These are phyloP conservation scores for Magnusiomyces fungicola DNA, from an alignment of 1,139 yeast genomes.

Conservation along the genomic window DNA sequence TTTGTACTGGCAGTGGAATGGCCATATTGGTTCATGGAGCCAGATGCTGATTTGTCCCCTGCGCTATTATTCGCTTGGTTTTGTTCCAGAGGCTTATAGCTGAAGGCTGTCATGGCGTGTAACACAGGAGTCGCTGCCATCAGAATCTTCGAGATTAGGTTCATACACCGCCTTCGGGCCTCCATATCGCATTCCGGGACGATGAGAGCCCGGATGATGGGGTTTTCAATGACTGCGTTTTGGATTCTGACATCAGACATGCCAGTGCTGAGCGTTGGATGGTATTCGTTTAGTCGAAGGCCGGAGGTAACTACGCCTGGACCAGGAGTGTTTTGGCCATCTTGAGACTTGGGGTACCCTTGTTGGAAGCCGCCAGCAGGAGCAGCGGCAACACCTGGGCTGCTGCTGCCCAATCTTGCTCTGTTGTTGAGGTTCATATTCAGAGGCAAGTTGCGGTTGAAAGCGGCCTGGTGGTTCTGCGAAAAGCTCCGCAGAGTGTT, in stretches of 20 bases:
- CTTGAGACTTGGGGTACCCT: too few relatives aligned
- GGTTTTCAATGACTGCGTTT: constrained; percentile 28
- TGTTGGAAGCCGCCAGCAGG: too few relatives aligned
- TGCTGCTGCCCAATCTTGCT: too few relatives aligned
- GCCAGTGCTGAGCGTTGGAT: constrained; percentile 28
- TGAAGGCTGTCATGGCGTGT: constrained; percentile 20
- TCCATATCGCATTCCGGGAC: constrained; percentile 31
- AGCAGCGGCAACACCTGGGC: too few relatives aligned
- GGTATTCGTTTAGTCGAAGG: constrained; percentile 24
- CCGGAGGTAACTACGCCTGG: background rate
- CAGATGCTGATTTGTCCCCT: constrained; percentile 7
- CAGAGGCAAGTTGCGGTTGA: too few relatives aligned
- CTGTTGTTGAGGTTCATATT: too few relatives aligned
- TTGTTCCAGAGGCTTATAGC: constrained; percentile 4
- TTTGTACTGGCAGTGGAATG: constrained; percentile 3
- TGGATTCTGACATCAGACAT: constrained; percentile 29
- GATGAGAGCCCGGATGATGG: constrained; percentile 26
- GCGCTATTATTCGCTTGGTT: background rate
- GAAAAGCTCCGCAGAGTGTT: too few relatives aligned
- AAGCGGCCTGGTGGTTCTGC: too few relatives aligned
- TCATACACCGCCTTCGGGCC: constrained; percentile 28
- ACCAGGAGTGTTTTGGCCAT: too few relatives aligned
- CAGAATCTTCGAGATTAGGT: constrained; percentile 22
- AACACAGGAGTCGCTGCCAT: constrained; percentile 29
- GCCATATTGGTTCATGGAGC: constrained; percentile 1